Conservation (phyloP, 495 filamentous ascomycete species). For the Recurvomyces mirabilis region DNA sequence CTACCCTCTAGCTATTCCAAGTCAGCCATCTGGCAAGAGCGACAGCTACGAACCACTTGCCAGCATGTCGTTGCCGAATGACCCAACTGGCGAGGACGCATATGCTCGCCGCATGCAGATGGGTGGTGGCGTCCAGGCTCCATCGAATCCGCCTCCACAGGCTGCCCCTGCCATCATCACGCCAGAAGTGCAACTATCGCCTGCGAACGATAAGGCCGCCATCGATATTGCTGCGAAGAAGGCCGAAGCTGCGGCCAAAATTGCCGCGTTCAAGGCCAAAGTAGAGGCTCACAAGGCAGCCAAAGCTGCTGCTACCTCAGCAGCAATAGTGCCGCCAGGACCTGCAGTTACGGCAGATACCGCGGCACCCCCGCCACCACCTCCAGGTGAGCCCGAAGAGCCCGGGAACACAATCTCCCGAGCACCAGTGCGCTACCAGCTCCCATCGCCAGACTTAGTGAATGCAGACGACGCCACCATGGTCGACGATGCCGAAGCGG, state of each 20-base stretch:
- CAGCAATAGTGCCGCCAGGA: constrained; percentile 8
- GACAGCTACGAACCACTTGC: constrained; percentile 1
- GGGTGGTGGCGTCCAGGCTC: constrained; percentile 20
- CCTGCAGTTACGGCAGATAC: background rate
- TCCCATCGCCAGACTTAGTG: constrained; percentile 46
- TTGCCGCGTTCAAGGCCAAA: constrained; percentile 20
- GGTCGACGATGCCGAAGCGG: constrained; percentile 35
- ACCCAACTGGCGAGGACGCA: constrained; percentile 22
- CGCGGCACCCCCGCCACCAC: constrained; percentile 30
- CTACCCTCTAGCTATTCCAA: constrained; percentile 5
- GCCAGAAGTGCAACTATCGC: background rate
- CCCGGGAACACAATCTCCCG: constrained; percentile 57
- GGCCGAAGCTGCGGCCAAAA: constrained; percentile 16
- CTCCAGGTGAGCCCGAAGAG: constrained; percentile 18
- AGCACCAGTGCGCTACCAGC: constrained; percentile 72
- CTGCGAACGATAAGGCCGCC: constrained; percentile 1
- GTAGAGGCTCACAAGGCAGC: constrained; percentile 4
- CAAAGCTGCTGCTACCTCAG: background rate
- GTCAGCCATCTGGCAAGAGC: background rate
- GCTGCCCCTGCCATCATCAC: background rate
- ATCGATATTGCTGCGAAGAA: constrained; percentile 10
- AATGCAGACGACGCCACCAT: constrained; percentile 35
- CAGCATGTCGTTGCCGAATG: no score
- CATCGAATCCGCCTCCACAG: background rate
- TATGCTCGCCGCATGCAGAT: constrained; percentile 46